Conservation (phyloP, 805 yeast species). For the Metschnikowia proteae region DNA sequence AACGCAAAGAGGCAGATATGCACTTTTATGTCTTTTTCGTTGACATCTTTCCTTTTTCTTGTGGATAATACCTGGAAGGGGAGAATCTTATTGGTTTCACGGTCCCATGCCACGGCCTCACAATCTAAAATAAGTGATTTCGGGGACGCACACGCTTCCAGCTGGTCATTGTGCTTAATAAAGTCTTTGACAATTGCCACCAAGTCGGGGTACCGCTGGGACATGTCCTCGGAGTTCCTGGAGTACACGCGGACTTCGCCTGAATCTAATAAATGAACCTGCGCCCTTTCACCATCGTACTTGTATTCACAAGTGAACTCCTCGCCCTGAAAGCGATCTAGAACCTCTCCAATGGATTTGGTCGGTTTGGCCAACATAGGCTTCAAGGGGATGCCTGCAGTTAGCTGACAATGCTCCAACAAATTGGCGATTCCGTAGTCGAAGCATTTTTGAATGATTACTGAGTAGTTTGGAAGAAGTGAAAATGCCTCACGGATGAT, state of each 20-base stretch:
- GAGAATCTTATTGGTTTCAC: conserved; percentile 67
- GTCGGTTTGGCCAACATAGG: conserved; percentile 99
- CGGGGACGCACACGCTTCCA: conserved; percentile 21
- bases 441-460: conserved; percentile 63
- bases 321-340: conserved; percentile 81
- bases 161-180: conserved; percentile 29
- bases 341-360: conserved; percentile 84
- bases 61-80: conserved; percentile 94
- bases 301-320: conserved; percentile 94
- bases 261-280: conserved; percentile 68
- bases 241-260: conserved; percentile 79
- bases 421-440: conserved; percentile 65
- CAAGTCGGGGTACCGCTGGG: conserved; percentile 91
- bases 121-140: conserved; percentile 79
- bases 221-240: conserved; percentile 95
- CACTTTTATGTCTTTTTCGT: conserved; percentile 81
- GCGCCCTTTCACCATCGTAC: conserved; percentile 98
- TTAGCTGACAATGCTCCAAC: conserved; percentile 63
- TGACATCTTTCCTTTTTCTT: conserved; percentile 90
- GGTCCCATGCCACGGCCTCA: conserved; percentile 98
- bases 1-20: conserved; percentile 91
- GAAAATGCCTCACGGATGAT: conserved; percentile 80
- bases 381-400: conserved; percentile 91
- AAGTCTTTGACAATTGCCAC: conserved; percentile 63
- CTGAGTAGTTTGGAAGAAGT: conserved; percentile 85